These are phyloP conservation scores for Rubia tinctorum DNA, from an alignment of 305 asterid species.

Conservation along the genomic window DNA sequence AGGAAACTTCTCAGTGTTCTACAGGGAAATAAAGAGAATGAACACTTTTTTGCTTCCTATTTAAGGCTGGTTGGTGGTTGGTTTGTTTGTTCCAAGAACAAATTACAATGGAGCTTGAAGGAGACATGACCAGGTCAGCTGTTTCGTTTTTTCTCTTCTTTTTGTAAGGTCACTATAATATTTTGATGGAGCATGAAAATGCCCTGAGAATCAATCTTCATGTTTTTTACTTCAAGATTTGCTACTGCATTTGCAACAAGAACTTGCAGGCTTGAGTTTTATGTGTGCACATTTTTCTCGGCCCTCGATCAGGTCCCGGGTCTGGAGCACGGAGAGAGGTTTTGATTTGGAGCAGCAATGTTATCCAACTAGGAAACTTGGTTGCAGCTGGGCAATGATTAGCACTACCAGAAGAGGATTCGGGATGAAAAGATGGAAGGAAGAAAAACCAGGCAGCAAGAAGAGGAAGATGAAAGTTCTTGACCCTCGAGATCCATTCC, in stretches of 20 bases:
- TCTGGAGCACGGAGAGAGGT: background rate
- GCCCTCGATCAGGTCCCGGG: background rate
- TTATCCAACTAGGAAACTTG: background rate
- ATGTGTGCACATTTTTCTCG: background rate
- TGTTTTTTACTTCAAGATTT: too few relatives aligned
- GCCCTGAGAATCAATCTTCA: too few relatives aligned
- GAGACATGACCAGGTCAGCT: background rate
- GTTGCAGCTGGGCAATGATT: background rate
- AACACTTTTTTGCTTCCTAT: too few relatives aligned
- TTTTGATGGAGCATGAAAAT: too few relatives aligned
- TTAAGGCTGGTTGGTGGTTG: background rate
- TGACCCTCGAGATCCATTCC: constrained; percentile 46
- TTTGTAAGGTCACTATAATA: background rate
- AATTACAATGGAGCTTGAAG: background rate
- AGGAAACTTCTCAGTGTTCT: background rate
- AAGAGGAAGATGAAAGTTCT: constrained; percentile 17
- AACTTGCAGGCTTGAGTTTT: background rate
- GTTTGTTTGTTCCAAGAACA: background rate
- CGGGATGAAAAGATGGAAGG: background rate
- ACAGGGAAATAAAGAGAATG: background rate
- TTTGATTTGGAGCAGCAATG: constrained; percentile 7
- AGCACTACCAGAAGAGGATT: background rate
- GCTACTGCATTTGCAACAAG: too few relatives aligned
- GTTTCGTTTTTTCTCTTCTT: background rate
- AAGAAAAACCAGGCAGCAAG: background rate